Evolutionary conservation across 768 basidiomycete genomes (phyloP), one percentile per base, ranked within the genome.

Genomic region (Lentinula aciculospora): DNA sequence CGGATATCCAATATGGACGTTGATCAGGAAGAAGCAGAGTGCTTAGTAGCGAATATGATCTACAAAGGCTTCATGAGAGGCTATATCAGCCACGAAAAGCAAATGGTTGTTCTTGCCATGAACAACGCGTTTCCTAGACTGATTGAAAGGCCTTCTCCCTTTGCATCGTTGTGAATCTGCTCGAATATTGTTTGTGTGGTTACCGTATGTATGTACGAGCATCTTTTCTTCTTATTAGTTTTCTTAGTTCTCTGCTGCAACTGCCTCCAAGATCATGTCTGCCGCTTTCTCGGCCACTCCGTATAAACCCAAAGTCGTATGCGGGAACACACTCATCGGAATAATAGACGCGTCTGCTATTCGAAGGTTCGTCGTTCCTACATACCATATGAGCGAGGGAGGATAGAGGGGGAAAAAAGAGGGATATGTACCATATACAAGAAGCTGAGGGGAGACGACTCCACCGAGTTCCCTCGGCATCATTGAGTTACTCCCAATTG

Each of bases 41-140:
- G 94, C 69, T 81, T 94, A 53, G 84, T 97, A 7, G 94, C 94
- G 28, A 95, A 95, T 68, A 89, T 96, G 91, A 90, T 98, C 44
- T 94, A 88, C 74, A 92, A 88, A 73, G 91, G 90, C 19, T 92
- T 86, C 69, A 87, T 98, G 72, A 82, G 90, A 51, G 97, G 97
- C 8, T 99, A 98, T 71, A 94, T 99, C 65, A 94, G 93, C 50
- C 97, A 99, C 66, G 92, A 91, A 67, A 91, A 90, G 71, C 89
- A 92, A 74, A 92, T 89, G 83, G 92, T 98, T 4, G 97, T 99
- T 4, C 70, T 98, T 45, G 86, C 92, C 1, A 81, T 82, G 61
- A 79, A 76, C 23, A 89, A 88, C 65, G 82, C 93, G 6, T 98
- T 97, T 67, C 93, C 94, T 3, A 78, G 79, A 60, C 70, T 92